phyloP scores from a whole-genome alignment of 108 stramenopile species.

The Mediolabrus comicus region DNA sequence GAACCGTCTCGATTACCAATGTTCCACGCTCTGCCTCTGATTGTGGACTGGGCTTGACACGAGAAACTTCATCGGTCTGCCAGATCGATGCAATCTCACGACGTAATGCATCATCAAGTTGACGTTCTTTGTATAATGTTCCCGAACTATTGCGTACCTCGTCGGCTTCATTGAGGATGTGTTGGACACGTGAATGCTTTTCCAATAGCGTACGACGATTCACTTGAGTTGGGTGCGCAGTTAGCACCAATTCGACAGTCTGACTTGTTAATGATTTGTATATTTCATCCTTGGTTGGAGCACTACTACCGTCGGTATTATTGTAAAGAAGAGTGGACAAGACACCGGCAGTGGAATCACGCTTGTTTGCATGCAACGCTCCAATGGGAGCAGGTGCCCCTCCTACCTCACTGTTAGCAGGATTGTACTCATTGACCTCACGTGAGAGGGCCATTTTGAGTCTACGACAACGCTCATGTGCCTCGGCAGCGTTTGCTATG shows the following conservation, averaged over 20 bases:
- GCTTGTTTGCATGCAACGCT: slow-evolving; percentile 36
- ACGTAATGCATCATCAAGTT: slow-evolving; percentile 64
- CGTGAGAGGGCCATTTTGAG: slow-evolving; percentile 38
- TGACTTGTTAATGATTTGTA: slow-evolving; percentile 79
- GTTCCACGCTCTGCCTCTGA: slow-evolving; percentile 92
- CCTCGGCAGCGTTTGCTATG: slow-evolving; percentile 86
- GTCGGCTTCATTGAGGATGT: slow-evolving; percentile 74
- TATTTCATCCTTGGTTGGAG: slow-evolving; percentile 53
- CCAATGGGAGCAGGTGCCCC: slow-evolving; percentile 22
- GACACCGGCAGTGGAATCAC: slow-evolving; percentile 61
- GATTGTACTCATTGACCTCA: slow-evolving; percentile 15
- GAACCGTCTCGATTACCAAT: slow-evolving; percentile 91
- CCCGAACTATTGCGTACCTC: slow-evolving; percentile 34
- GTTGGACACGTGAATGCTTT: slow-evolving; percentile 73
- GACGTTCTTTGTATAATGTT: slow-evolving; percentile 46
- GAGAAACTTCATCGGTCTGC: slow-evolving; percentile 88
- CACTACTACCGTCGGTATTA: slow-evolving; percentile 21
- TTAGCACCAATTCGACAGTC: slow-evolving; percentile 91
- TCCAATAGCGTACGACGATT: slow-evolving; percentile 92
- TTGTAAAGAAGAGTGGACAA: slow-evolving; percentile 54
- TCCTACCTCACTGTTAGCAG: background rate
- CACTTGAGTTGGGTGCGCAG: slow-evolving; percentile 98
- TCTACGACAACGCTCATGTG: slow-evolving; percentile 70
- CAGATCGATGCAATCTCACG: slow-evolving; percentile 81
- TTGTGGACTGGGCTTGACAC: slow-evolving; percentile 90